phyloP scores from a whole-genome alignment of 768 basidiomycete species.

The Hydnomerulius pinastri region DNA sequence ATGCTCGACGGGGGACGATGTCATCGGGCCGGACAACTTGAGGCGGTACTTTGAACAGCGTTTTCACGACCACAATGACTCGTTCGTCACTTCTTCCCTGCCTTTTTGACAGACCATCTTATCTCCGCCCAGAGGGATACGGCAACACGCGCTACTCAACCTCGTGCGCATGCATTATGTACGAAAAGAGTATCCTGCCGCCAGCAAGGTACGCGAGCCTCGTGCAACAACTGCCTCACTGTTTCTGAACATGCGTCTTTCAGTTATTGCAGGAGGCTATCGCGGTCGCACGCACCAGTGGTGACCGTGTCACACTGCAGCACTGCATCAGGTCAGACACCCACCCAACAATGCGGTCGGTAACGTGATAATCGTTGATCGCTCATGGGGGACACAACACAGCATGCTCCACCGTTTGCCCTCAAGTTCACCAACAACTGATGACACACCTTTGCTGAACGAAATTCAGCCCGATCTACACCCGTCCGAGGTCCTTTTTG shows the following conservation, averaged over 20 bases:
- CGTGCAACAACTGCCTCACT: not conserved
- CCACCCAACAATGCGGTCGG: not conserved
- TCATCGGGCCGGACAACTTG: conserved; percentile 67
- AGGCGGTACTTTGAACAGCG: conserved; percentile 84
- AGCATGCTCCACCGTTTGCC: conserved; percentile 78
- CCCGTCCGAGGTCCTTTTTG: conserved; percentile 74
- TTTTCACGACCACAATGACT: conserved; percentile 79
- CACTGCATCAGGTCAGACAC: conserved; percentile 66
- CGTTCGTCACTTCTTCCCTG: conserved; percentile 47
- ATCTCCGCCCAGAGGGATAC: conserved; percentile 55
- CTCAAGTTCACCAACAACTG: conserved; percentile 30
- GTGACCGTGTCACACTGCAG: conserved; percentile 72
- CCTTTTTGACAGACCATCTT: not conserved
- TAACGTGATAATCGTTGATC: conserved; percentile 15
- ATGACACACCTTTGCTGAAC: conserved; percentile 57
- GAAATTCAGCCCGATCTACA: conserved; percentile 77
- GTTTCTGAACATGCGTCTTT: conserved; percentile 4
- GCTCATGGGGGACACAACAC: conserved; percentile 7
- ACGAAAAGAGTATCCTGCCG: conserved; percentile 65
- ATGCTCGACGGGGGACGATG: conserved; percentile 66
- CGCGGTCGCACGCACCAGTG: conserved; percentile 68
- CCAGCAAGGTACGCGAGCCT: conserved; percentile 53
- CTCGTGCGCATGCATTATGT: conserved; percentile 78
- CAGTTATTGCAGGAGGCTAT: conserved; percentile 80
- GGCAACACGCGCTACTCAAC: conserved; percentile 79